Evolutionary conservation across 2,329 filamentous ascomycete genomes (phyloP).

Genomic region (Pyrenochaeta sp.): DNA sequence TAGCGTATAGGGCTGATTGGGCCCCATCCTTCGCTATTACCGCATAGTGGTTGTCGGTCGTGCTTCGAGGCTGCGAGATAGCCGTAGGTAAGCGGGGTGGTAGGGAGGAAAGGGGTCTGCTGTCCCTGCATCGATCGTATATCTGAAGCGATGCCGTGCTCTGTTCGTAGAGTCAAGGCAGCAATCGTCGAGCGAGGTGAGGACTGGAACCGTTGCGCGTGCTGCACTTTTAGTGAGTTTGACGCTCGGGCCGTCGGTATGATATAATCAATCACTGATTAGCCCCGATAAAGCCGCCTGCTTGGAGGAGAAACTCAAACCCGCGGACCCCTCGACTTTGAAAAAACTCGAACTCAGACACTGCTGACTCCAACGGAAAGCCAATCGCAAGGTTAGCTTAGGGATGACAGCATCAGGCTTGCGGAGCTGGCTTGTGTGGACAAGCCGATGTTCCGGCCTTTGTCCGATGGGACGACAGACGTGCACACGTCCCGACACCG

Average conservation of each 20-base stretch:
- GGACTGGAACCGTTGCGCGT: constrained; percentile 1
- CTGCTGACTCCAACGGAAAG: background rate
- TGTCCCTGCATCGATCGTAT: constrained; percentile 47
- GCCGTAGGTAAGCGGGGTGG: constrained; percentile 39
- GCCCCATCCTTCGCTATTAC: constrained; percentile 93
- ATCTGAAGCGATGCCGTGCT: constrained; percentile 30
- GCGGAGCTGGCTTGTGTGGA: background rate
- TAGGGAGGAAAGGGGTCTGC: constrained; percentile 46
- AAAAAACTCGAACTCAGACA: background rate
- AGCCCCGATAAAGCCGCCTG: constrained; percentile 13
- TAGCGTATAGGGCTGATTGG: constrained; percentile 86
- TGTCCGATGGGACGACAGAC: background rate
- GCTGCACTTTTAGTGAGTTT: constrained; percentile 12
- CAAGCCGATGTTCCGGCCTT: background rate
- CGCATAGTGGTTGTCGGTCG: constrained; percentile 76
- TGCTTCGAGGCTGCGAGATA: constrained; percentile 64
- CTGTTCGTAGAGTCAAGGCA: constrained; percentile 33
- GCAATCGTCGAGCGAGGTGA: constrained; percentile 20
- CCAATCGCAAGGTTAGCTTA: background rate
- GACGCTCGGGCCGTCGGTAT: constrained; percentile 17
- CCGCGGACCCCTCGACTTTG: background rate
- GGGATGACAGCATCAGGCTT: background rate
- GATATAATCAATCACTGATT: constrained; percentile 18
- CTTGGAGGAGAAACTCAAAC: too few species aligned
- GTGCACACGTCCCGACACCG: background rate